phyloP scores from a whole-genome alignment of 2,329 filamentous ascomycete species.

The Botrytis fragariae region DNA sequence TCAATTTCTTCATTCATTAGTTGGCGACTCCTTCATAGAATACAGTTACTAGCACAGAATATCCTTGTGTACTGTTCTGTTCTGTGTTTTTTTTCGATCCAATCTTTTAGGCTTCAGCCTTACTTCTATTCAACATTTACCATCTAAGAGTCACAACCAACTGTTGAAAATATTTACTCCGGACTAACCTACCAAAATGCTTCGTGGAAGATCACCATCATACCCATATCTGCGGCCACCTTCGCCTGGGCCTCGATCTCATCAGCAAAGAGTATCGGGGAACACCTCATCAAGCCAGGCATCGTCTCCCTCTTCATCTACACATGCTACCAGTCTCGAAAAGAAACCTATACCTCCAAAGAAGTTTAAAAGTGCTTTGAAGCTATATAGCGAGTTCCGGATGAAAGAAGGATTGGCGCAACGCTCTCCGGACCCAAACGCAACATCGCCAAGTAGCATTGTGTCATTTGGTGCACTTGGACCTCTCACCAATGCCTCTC shows the following conservation, averaged over 20 bases:
- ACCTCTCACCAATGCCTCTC: constrained; percentile 26
- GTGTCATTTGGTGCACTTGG: constrained; percentile 23
- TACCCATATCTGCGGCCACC: constrained; percentile 1
- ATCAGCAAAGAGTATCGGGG: not conserved
- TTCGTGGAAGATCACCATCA: not conserved
- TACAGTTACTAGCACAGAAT: not conserved
- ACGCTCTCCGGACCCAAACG: constrained; percentile 23
- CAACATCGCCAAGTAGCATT: constrained; percentile 19
- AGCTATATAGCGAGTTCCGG: constrained; percentile 29
- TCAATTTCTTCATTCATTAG: not conserved
- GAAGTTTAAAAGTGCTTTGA: constrained; percentile 29
- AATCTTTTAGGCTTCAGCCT: constrained; percentile 6
- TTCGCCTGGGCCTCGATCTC: not conserved
- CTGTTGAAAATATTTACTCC: not conserved
- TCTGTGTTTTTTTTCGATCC: not conserved
- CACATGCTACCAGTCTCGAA: not conserved
- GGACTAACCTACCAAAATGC: not conserved
- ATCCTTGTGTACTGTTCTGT: not conserved
- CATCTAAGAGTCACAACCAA: not conserved
- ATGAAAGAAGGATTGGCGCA: constrained; percentile 28
- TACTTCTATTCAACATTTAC: not conserved
- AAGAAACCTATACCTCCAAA: constrained; percentile 28
- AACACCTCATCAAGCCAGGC: constrained; percentile 20
- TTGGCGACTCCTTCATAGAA: not conserved
- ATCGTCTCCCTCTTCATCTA: constrained; percentile 15